A percentile compares a stretch with the other conserved stretches of the same genome.
Conservation (phyloP, 192 early-diverging fungal genomes). For the Backusella luteola region DNA sequence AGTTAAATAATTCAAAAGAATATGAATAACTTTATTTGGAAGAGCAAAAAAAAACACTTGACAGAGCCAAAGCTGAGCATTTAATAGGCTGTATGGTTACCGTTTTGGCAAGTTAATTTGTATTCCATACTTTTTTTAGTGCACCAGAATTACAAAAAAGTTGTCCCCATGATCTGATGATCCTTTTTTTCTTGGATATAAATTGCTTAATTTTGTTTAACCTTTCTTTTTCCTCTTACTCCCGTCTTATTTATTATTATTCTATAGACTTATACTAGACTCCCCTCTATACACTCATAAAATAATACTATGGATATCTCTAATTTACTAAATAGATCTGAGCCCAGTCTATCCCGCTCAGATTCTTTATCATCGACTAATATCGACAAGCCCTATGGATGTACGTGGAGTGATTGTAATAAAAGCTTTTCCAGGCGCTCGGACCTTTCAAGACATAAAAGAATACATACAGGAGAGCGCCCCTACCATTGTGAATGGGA, state of each 20-base stretch:
- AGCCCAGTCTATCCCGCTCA: slow-evolving; percentile 6
- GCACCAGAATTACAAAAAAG: background rate
- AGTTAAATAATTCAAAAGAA: background rate
- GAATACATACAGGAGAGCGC: slow-evolving; percentile 60
- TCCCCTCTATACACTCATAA: background rate
- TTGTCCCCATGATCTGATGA: slow-evolving; percentile 1
- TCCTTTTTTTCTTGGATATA: slow-evolving; percentile 9
- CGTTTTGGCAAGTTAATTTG: background rate
- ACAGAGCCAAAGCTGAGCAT: background rate
- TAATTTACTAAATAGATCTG: slow-evolving; percentile 30
- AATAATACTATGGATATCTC: slow-evolving; percentile 31
- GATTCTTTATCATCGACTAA: slow-evolving; percentile 1
- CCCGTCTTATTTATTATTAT: background rate
- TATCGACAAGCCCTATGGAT: slow-evolving; percentile 41
- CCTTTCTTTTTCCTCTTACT: slow-evolving; percentile 6
- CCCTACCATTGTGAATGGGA: slow-evolving; percentile 51
- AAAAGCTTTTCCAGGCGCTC: slow-evolving; percentile 55
- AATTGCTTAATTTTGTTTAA: background rate
- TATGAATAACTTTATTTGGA: background rate
- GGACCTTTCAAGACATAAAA: slow-evolving; percentile 52
- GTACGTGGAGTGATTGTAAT: slow-evolving; percentile 43
- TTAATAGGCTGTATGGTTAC: background rate
- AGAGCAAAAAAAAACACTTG: background rate
- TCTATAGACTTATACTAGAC: background rate
- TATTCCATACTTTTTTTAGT: background rate